Evolutionary conservation across 1,284 basidiomycete species (phyloP), one percentile per base, ranked within the genome.

Genomic region (Amylostereum areolatum): DNA sequence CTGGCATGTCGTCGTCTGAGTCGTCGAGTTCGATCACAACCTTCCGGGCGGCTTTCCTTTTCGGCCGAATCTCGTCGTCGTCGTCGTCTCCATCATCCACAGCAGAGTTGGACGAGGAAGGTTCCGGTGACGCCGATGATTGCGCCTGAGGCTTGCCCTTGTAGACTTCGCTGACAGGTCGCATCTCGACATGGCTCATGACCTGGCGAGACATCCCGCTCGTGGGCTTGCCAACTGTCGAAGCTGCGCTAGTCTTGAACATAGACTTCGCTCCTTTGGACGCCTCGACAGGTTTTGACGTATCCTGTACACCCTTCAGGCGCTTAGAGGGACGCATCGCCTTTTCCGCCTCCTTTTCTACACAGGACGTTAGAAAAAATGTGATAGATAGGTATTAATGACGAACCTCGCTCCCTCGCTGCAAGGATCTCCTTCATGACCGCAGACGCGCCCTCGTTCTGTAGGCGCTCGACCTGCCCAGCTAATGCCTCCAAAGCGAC

Each of bases 391-490:
- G 18, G 18, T 18, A 18, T 18, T 18, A 18, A 18, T 18, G 18
- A 64, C 75, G 49, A 63, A 86, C 85, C 73, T 60, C 70, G 73
- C 59, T 77, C 75, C 53, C 80, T 76, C 1, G 75, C 79, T 5
- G 77, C 74, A 50, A 77, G 73, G 57, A 93, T 87, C 9, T 75
- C 71, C 33, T 78, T 68, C 65, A 80, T 68, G 4, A 86, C 87
- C 0, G 73, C 77, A 3, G 62, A 62, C 0, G 85, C 68, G 3
- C 87, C 89, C 36, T 87, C 68, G 1, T 77, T 69, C 51, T 81
- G 74, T 9, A 93, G 67, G 7, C 77, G 70, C 37, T 87, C 80
- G 1, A 87, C 82, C 56, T 95, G 91, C 2, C 63, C 66, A 54
- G 73, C 71, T 28, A 96, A 69, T 1, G 77, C 72, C 6, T 70